A percentile compares a stretch with the other conserved stretches of the same genome.
These are phyloP conservation scores for Oidium heveae DNA, from an alignment of 2,329 filamentous ascomycete species.

Conservation along the genomic window DNA sequence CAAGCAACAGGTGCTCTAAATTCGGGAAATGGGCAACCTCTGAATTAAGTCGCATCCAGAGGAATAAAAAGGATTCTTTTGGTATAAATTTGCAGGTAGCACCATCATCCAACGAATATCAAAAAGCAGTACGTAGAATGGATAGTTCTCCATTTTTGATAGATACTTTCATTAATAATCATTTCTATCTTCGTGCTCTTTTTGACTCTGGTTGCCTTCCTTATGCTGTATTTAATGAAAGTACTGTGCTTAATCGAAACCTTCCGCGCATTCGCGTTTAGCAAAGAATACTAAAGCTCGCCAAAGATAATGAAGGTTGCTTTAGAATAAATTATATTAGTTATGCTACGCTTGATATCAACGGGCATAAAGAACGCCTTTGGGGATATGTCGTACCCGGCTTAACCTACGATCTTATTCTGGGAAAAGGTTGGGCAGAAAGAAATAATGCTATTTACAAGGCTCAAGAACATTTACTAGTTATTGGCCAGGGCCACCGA, in stretches of 20 bases:
- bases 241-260: background rate
- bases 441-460: background rate
- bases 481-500: background rate
- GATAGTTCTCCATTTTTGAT: background rate
- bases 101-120: background rate
- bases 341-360: background rate
- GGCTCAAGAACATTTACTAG: background rate
- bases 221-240: background rate
- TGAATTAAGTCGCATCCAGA: background rate
- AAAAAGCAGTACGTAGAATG: background rate
- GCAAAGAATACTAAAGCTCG: background rate
- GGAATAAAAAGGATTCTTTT: too few relatives aligned
- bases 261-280: background rate
- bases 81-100: too few relatives aligned
- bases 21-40: background rate
- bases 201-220: background rate
- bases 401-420: background rate
- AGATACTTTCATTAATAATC: background rate
- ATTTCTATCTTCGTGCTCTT: background rate
- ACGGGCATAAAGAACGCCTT: background rate
- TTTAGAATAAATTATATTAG: background rate
- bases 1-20: background rate
- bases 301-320: background rate
- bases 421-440: background rate
- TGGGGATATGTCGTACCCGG: background rate